Base-by-base conservation (phyloP, 2,329 filamentous ascomycete species). In the Ceratocystis destructans region DNA sequence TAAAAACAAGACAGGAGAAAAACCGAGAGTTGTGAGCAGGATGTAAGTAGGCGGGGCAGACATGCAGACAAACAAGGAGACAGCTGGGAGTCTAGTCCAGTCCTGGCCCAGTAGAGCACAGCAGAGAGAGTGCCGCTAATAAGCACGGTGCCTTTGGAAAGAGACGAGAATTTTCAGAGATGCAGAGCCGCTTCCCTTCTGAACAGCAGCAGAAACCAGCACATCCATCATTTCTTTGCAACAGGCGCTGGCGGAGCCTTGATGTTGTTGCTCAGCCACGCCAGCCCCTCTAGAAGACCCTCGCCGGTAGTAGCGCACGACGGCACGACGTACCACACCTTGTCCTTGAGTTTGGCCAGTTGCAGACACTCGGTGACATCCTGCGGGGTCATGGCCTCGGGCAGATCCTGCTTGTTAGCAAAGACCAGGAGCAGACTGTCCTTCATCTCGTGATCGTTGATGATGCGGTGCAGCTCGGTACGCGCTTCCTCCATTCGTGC, bases 391-490 rank as follows among this genome's bases (percentile, higher is more conserved):
- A 93, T 85, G 70, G 88, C 88, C 74, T 90, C 89, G 68, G 83
- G 81, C 72, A 97, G 80, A 84, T 99, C 94, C 79, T 97, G 94
- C 84, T 99, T 99, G 82, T 99, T 99, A 74, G 94, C 94, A 76
- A 99, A 97, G 53, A 99, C 93, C 69, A 97, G 79, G 72, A 99
- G 80, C 72, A 97, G 81, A 69, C 91, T 92, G 74, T 97, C 93
- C 79, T 94, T 92, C 86, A 97, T 93, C 82, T 99, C 94, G 70
- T 93, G 87, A 76, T 97, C 94, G 77, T 96, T 94, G 79, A 97
- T 90, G 78, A 97, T 97, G 74, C 93, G 89, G 79, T 96, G 91
- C 70, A 99, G 82, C 77, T 99, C 94, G 76, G 90, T 89, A 72
- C 87, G 85, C 66, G 94, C 94, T 79, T 97, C 94, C 67, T 94